phyloP scores from a whole-genome alignment of 768 basidiomycete genomes.

The Termitomyces sp. region DNA sequence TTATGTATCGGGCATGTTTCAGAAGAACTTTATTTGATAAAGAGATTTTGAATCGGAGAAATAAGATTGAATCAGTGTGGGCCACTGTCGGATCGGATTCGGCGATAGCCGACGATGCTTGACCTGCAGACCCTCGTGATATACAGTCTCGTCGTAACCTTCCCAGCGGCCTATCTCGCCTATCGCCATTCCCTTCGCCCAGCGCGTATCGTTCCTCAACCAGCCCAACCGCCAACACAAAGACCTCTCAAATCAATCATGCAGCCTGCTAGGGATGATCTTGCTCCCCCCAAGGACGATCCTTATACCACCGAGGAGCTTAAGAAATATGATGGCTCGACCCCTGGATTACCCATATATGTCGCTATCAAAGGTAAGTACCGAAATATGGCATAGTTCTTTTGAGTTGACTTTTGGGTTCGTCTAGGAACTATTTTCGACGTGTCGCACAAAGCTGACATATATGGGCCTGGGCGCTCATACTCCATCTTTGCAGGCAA shows the following conservation, averaged over 20 bases:
- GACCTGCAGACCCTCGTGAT: conserved; percentile 21
- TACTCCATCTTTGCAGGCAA: conserved; percentile 91
- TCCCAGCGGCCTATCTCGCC: conserved; percentile 24
- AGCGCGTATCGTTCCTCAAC: conserved; percentile 12
- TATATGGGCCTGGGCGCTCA: conserved; percentile 80
- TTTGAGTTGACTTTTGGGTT: not conserved
- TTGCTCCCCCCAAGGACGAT: conserved; percentile 72
- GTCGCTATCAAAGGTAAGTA: conserved; percentile 86
- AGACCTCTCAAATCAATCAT: conserved; percentile 57
- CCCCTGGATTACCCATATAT: conserved; percentile 69
- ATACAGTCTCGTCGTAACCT: conserved; percentile 22
- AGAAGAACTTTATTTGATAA: no score
- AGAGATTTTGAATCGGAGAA: not conserved
- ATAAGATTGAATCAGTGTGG: conserved; percentile 7
- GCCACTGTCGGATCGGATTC: not conserved
- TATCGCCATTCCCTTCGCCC: conserved; percentile 18
- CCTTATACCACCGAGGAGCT: conserved; percentile 72
- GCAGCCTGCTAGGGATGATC: conserved; percentile 60
- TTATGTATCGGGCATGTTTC: no score
- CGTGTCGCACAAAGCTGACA: conserved; percentile 79
- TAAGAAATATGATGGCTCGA: conserved; percentile 66
- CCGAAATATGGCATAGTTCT: not conserved
- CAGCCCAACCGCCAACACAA: conserved; percentile 24
- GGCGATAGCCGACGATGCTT: conserved; percentile 21
- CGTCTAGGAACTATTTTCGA: conserved; percentile 86